These are phyloP conservation scores for Neofusicoccum kwambonambiense DNA, from an alignment of 2,329 filamentous ascomycete genomes.

Conservation along the genomic window DNA sequence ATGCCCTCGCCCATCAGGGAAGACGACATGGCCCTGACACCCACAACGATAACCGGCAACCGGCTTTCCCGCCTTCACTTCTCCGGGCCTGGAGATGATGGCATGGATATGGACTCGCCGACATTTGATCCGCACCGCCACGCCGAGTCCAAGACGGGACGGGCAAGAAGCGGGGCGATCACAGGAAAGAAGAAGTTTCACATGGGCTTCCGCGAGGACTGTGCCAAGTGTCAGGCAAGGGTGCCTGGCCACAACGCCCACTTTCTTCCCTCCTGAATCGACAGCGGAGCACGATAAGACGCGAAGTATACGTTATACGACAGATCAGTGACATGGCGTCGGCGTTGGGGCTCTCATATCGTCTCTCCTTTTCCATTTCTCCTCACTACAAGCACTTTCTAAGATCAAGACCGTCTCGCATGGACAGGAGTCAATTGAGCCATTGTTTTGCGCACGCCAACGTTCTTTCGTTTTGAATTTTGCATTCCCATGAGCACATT, in stretches of 20 bases:
- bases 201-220: conserved; percentile 51
- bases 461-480: neutral
- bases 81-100: conserved; percentile 25
- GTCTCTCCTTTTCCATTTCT: no score
- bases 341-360: neutral
- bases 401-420: neutral
- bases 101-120: conserved; percentile 32
- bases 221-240: conserved; percentile 47
- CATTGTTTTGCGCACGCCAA: neutral
- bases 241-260: conserved; percentile 54
- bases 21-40: conserved; percentile 37
- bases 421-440: conserved; percentile 1
- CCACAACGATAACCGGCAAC: conserved; percentile 36
- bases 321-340: neutral
- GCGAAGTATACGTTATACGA: neutral
- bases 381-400: neutral
- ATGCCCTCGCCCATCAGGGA: conserved; percentile 44
- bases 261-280: conserved; percentile 33
- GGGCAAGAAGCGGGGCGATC: conserved; percentile 40
- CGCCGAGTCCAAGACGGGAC: conserved; percentile 25
- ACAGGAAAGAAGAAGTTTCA: conserved; percentile 41
- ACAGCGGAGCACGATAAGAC: neutral
- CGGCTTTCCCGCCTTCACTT: conserved; percentile 40
- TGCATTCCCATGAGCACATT: neutral
- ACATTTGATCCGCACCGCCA: conserved; percentile 19